Evolutionary conservation across 768 basidiomycete species (phyloP), one percentile per base, ranked within the genome.

Genomic region (Cystofilobasidium capitatum): DNA sequence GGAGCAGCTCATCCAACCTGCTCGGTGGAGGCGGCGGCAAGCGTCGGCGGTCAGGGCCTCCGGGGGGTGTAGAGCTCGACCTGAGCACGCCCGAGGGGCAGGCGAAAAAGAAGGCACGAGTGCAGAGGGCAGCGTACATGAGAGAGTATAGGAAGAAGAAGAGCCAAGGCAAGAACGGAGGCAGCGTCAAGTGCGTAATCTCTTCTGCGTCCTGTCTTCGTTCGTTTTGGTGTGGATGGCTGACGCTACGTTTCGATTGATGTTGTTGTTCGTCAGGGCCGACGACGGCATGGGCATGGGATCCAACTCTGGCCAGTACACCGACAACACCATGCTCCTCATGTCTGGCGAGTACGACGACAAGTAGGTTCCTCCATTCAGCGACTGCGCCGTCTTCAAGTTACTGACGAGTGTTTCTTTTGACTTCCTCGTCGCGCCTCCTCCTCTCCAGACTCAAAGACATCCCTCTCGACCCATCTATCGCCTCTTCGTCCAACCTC

Each of bases 61-160:
- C 10, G 14, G 20, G 20, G 12, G 20, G 51, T 6, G 29, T 33
- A 14, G 29, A 55, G 51, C 26, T 55, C 31, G 51, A 55, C 51
- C 29, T 31, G 51, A 55, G 51, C 51, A 55, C 51, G 31, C 51
- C 51, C 51, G 51, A 55, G 29, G 51, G 51, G 14, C 51, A 55
- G 51, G 51, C 59, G 29, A 61, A 61, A 39, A 61, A 61, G 39
- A 61, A 61, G 37, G 20, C 31, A 39, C 39, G 59, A 36, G 59
- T 39, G 26, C 16, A 13, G 36, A 35, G 59, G 31, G 59, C 59
- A 24, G 24, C 29, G 4, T 61, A 61, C 59, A 61, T 61, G 59
- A 36, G 59, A 22, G 59, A 61, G 8, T 61, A 61, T 26, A 36
- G 59, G 29, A 61, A 44, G 40, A 61, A 45, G 59, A 61, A 61